Evolutionary conservation across 2,329 filamentous ascomycete species (phyloP), one percentile per base, ranked within the genome.

Genomic region (Colletotrichum lini): DNA sequence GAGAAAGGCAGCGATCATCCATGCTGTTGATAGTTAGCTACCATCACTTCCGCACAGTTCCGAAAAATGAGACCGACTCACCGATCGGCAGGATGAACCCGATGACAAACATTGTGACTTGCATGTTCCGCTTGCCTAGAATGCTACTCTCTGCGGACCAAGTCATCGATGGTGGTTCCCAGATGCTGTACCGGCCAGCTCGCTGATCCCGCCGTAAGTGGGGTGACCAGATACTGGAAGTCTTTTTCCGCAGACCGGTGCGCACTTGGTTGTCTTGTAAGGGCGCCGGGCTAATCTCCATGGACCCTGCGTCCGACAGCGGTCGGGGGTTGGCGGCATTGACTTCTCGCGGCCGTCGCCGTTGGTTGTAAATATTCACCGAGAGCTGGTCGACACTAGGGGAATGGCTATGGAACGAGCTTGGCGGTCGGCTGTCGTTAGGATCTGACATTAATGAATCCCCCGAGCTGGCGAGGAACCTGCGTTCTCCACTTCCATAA

Each of bases 51-150:
- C 75, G 72, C 50, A 65, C 6, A 62, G 18, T 47, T 4, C 21
- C 40, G 44, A 80, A n/a, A 3, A 38, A 6, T 35, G 47, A 30
- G 26, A 15, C 35, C 16, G 23, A 35, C 89, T 81, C 82, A 92
- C 90, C 86, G 72, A 94, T 87, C 7, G 94, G 94, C 77, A 94
- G 90, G 57, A 96, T 83, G 77, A 97, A 97, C 30, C 94, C 94
- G 57, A 92, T 52, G 66, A 91, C 89, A 81, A 97, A 97, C 59
- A 94, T 84, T 63, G 92, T 84, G 40, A 96, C 87, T 80, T 97
- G 94, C 57, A 90, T 82, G 77, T 95, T 95, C 72, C 93, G 88
- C 73, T 89, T 88, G 61, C 91, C 91, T 73, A 92, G 86, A 4
- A 89, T 77, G 18, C 88, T 86, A 45, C 88, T 89, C 49, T 90